A percentile compares a stretch with the other conserved stretches of the same genome.
These are phyloP conservation scores for Aspergillus hiratsukae DNA, from an alignment of 2,329 filamentous ascomycete genomes.

Conservation along the genomic window DNA sequence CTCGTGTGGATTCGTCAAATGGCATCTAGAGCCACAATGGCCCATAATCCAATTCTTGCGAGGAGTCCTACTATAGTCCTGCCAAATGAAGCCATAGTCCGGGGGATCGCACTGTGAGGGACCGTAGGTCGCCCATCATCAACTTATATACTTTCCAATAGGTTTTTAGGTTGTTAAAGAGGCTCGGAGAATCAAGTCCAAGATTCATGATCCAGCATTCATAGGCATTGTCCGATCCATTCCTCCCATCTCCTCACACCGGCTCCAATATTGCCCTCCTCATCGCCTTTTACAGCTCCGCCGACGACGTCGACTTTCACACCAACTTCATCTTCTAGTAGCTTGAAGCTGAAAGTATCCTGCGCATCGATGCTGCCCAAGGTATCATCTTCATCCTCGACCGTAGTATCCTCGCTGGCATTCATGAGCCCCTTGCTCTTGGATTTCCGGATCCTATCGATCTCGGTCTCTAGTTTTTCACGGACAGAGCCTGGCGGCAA, in stretches of 20 bases:
- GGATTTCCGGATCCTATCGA: conserved; percentile 70
- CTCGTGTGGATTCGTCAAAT: neutral
- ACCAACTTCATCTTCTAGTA: conserved; percentile 75
- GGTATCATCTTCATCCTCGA: conserved; percentile 69
- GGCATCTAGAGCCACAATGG: neutral
- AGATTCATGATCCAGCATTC: conserved; percentile 1
- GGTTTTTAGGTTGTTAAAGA: neutral
- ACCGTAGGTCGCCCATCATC: neutral
- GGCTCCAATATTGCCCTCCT: conserved; percentile 51
- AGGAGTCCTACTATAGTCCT: neutral
- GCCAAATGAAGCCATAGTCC: neutral
- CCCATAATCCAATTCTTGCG: neutral
- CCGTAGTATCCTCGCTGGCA: conserved; percentile 61
- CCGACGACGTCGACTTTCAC: conserved; percentile 72
- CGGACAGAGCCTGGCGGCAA: conserved; percentile 73
- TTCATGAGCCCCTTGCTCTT: conserved; percentile 78
- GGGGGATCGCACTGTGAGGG: neutral
- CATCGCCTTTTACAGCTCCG: conserved; percentile 60
- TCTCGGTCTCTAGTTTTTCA: conserved; percentile 71
- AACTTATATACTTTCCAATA: neutral
- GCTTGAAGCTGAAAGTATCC: conserved; percentile 70
- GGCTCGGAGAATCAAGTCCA: neutral
- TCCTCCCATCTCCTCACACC: conserved; percentile 81
- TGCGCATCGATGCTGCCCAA: conserved; percentile 80
- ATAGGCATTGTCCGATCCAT: conserved; percentile 79